Evolutionary conservation across 2,329 filamentous ascomycete species (phyloP).

Genomic region (Aspergillus sp.): DNA sequence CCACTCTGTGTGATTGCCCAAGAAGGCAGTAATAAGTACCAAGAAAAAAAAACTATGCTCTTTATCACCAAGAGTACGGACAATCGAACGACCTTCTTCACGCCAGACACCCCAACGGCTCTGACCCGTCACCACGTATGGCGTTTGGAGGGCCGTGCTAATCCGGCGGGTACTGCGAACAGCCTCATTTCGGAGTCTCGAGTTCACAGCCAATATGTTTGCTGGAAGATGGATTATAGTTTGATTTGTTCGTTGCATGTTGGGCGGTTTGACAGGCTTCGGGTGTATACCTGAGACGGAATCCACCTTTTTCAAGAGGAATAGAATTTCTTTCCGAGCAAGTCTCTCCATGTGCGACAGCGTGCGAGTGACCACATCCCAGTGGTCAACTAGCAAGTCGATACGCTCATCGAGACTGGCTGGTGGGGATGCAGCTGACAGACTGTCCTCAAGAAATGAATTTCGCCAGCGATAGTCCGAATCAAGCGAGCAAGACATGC

Average conservation of each 20-base stretch:
- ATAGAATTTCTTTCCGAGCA: slow-evolving; percentile 47
- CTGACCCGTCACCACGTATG: slow-evolving; percentile 52
- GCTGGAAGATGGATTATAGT: slow-evolving; percentile 45
- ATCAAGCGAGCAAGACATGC: slow-evolving; percentile 36
- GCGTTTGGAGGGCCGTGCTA: slow-evolving; percentile 49
- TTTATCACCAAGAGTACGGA: slow-evolving; percentile 48
- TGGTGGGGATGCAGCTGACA: slow-evolving; percentile 41
- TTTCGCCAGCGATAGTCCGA: slow-evolving; percentile 35
- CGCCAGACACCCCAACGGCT: slow-evolving; percentile 56
- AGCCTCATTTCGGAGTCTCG: slow-evolving; percentile 42
- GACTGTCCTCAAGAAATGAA: slow-evolving; percentile 32
- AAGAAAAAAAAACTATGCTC: slow-evolving; percentile 56
- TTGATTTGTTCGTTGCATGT: slow-evolving; percentile 44
- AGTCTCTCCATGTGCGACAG: slow-evolving; percentile 48
- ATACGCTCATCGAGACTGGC: slow-evolving; percentile 49
- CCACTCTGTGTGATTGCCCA: slow-evolving; percentile 57
- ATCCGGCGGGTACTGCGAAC: slow-evolving; percentile 45
- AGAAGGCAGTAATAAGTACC: slow-evolving; percentile 52
- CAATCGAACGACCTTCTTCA: slow-evolving; percentile 53
- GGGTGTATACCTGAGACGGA: slow-evolving; percentile 32
- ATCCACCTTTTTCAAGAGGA: slow-evolving; percentile 44
- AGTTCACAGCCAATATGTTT: slow-evolving; percentile 40
- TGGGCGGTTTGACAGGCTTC: slow-evolving; percentile 40
- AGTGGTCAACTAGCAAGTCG: slow-evolving; percentile 51
- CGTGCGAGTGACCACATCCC: slow-evolving; percentile 53